Evolutionary conservation across 1,284 basidiomycete genomes (phyloP).

Genomic region (Ustilago cynodontis): DNA sequence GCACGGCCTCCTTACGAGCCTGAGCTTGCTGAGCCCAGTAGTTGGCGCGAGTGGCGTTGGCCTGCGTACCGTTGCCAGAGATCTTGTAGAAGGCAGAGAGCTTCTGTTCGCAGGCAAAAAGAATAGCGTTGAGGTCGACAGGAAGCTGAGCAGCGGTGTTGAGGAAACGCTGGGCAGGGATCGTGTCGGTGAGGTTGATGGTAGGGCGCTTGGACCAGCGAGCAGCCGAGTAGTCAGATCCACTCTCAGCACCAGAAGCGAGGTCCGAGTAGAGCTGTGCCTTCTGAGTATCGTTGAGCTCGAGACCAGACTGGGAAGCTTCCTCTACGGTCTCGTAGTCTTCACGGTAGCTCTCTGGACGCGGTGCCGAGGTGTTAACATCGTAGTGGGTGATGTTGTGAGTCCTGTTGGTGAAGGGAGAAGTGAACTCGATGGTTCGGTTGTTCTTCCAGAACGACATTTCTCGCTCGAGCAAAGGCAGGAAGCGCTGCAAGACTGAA

Average conservation of each 20-base stretch:
- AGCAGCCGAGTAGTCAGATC: slow-evolving; percentile 70
- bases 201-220: slow-evolving; percentile 74
- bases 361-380: slow-evolving; percentile 81
- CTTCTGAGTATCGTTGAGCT: slow-evolving; percentile 73
- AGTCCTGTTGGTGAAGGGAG: slow-evolving; percentile 79
- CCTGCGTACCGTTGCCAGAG: slow-evolving; percentile 72
- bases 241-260: slow-evolving; percentile 85
- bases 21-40: slow-evolving; percentile 77
- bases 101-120: slow-evolving; percentile 74
- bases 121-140: slow-evolving; percentile 84
- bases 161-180: slow-evolving; percentile 77
- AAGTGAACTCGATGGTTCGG: slow-evolving; percentile 79
- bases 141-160: slow-evolving; percentile 80
- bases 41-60: slow-evolving; percentile 68
- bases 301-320: slow-evolving; percentile 74
- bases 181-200: slow-evolving; percentile 71
- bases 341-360: slow-evolving; percentile 79
- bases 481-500: slow-evolving; percentile 76
- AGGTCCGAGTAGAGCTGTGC: slow-evolving; percentile 86
- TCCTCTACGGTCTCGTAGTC: slow-evolving; percentile 80
- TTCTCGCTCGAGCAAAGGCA: slow-evolving; percentile 80
- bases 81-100: slow-evolving; percentile 71
- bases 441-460: slow-evolving; percentile 84
- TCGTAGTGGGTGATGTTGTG: slow-evolving; percentile 79
- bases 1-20: slow-evolving; percentile 77